Evolutionary conservation across 2,329 filamentous ascomycete genomes (phyloP).

Genomic region (Aspergillus versicolor): DNA sequence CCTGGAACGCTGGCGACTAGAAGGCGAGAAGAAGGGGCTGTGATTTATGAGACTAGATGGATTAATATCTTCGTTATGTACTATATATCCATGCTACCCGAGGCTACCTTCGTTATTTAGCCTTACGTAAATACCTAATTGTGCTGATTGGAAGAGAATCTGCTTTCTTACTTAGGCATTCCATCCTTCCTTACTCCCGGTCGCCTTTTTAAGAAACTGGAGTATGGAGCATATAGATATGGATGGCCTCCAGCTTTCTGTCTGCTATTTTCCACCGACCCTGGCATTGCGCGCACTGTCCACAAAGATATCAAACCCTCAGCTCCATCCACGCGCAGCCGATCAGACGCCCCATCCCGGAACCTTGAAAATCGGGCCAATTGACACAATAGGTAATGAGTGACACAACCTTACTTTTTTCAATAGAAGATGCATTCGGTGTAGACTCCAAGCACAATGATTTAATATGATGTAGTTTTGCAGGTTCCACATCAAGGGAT

Average conservation of each 20-base stretch:
- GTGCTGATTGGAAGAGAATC: background rate
- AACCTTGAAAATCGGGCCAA: no score
- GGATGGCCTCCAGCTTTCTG: background rate
- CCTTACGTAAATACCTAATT: constrained; percentile 3
- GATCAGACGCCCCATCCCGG: no score
- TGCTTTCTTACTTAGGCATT: background rate
- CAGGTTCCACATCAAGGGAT: background rate
- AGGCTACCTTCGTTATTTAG: background rate
- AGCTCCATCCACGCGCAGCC: no score
- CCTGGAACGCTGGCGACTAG: constrained; percentile 32
- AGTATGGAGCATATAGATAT: background rate
- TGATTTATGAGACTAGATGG: constrained; percentile 21
- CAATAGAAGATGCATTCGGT: no score
- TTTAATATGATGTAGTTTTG: background rate
- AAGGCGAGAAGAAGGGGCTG: constrained; percentile 41
- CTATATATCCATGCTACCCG: background rate
- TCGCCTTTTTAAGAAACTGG: background rate
- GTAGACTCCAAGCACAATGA: background rate
- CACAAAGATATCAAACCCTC: no score
- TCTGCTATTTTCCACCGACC: no score
- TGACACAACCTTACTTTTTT: no score
- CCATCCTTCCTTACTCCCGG: background rate
- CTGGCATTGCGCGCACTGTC: no score
- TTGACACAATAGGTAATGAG: no score
- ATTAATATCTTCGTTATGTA: background rate